Evolutionary conservation across 1,284 basidiomycete species (phyloP).

Genomic region (Cutaneotrichosporon cyanovorans): DNA sequence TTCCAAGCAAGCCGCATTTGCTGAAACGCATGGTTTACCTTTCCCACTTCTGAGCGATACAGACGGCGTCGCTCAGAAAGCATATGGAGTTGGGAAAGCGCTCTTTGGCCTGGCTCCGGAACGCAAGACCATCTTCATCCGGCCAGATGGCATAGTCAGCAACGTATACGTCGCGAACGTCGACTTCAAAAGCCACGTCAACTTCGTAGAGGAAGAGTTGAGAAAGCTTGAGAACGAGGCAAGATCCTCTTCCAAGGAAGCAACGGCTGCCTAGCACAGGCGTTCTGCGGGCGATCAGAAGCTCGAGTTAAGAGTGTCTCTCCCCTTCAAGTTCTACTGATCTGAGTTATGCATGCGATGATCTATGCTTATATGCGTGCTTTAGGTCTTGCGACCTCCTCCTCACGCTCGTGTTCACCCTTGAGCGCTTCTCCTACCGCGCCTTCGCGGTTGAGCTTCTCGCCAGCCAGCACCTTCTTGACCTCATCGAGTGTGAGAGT

Average conservation of each 20-base stretch:
- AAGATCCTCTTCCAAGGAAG: not conserved
- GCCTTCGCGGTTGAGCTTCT: constrained; percentile 52
- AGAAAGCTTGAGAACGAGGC: not conserved
- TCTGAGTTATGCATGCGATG: not conserved
- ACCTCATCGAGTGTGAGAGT: constrained; percentile 84
- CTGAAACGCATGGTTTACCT: constrained; percentile 61
- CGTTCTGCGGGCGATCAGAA: too few relatives aligned
- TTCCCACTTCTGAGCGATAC: constrained; percentile 68
- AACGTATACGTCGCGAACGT: constrained; percentile 34
- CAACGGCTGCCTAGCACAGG: not conserved
- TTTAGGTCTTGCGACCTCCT: not conserved
- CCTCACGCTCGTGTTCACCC: constrained; percentile 20
- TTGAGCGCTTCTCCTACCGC: constrained; percentile 26
- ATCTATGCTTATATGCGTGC: not conserved
- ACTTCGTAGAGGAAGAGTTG: not conserved
- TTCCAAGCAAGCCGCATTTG: constrained; percentile 63
- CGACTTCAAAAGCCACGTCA: not conserved
- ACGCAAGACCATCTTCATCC: constrained; percentile 66
- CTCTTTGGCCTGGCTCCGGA: constrained; percentile 54
- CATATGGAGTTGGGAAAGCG: constrained; percentile 58
- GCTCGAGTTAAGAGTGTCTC: too few relatives aligned
- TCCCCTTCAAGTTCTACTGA: too few relatives aligned
- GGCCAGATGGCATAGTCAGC: constrained; percentile 58
- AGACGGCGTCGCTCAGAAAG: constrained; percentile 56
- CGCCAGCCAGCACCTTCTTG: constrained; percentile 69